A percentile compares a stretch with the other conserved stretches of the same genome.
These are phyloP conservation scores for Priceomyces carsonii DNA, from an alignment of 805 yeast genomes.

Conservation along the genomic window DNA sequence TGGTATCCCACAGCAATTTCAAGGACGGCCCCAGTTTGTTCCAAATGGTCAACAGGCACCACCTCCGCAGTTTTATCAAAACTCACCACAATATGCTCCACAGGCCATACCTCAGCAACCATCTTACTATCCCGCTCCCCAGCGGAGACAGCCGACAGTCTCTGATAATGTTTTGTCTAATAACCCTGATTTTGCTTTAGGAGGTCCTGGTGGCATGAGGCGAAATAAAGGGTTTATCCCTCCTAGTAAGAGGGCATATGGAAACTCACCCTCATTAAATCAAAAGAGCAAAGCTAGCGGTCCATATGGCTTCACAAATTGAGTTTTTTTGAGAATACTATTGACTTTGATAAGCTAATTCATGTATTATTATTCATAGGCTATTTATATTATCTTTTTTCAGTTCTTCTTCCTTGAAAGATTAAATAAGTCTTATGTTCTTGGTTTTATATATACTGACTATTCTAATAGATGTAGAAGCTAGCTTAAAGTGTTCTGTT, in stretches of 20 bases:
- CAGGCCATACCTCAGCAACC: slow-evolving; percentile 9
- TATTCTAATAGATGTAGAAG: too few species aligned
- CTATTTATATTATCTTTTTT: not conserved
- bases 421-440: not conserved
- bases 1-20: too few species aligned
- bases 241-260: slow-evolving; percentile 17
- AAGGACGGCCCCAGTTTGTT: too few species aligned
- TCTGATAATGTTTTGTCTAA: slow-evolving; percentile 38
- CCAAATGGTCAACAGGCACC: too few species aligned
- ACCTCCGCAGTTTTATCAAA: too few species aligned
- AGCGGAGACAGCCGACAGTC: slow-evolving; percentile 25
- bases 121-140: slow-evolving; percentile 6
- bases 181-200: slow-evolving; percentile 42
- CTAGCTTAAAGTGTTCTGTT: not conserved
- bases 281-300: slow-evolving; percentile 15
- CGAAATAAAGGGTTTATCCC: slow-evolving; percentile 23
- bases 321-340: not conserved
- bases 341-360: not conserved
- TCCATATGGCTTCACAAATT: slow-evolving; percentile 17
- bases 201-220: slow-evolving; percentile 24
- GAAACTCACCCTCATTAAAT: slow-evolving; percentile 2
- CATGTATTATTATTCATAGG: slow-evolving; percentile 5
- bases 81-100: too few species aligned
- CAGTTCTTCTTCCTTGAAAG: slow-evolving; percentile 1
- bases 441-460: too few species aligned